Conservation (phyloP, 78 protist genomes). For the slime mould (Dictyostelium discoideum) region dicty_2.7 NC_007091.3:904501-905000, state of each 20-base stretch:
- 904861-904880: background rate
- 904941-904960: background rate
- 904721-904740: too few species aligned
- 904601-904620: constrained; percentile 36
- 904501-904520: too few species aligned
- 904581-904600: constrained; percentile 46
- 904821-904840: too few species aligned
- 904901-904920: background rate
- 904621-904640: constrained; percentile 23
- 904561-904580: constrained; percentile 10
- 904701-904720: background rate
- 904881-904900: background rate
- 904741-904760: too few species aligned
- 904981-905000: background rate
- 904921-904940: too few species aligned
- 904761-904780: background rate
- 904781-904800: too few species aligned
- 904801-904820: too few species aligned
- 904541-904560: constrained; percentile 17
- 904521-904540: constrained; percentile 32
- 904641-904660: background rate
- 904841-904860: too few species aligned
- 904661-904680: constrained; percentile 77
- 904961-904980: background rate
- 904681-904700: background rate